Evolutionary conservation across 2,329 filamentous ascomycete species (phyloP).

Genomic region (Fusarium sp.): DNA sequence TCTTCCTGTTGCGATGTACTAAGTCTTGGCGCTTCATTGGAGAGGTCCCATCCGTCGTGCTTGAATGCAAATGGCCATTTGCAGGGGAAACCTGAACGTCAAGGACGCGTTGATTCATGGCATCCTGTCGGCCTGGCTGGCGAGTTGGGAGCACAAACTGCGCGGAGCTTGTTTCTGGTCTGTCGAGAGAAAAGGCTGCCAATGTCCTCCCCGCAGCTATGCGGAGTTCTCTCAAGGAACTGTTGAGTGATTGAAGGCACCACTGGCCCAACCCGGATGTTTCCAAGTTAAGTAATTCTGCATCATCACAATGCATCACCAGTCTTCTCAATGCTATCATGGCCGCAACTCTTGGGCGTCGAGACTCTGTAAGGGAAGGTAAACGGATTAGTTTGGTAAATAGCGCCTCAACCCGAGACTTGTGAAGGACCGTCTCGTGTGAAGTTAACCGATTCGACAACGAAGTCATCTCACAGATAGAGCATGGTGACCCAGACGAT

Average conservation of each 20-base stretch:
- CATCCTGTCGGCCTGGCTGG: conserved; percentile 9
- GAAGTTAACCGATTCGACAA: conserved; percentile 7
- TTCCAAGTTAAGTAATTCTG: conserved; percentile 76
- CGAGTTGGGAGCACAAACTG: conserved; percentile 28
- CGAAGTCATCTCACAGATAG: conserved; percentile 46
- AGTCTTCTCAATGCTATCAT: conserved; percentile 81
- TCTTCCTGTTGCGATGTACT: conserved; percentile 69
- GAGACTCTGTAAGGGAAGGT: conserved; percentile 66
- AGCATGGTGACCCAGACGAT: conserved; percentile 34
- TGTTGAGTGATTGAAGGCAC: conserved; percentile 85
- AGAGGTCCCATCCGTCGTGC: conserved; percentile 27
- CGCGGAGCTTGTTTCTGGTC: conserved; percentile 25
- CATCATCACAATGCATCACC: conserved; percentile 75
- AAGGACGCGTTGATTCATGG: conserved; percentile 16
- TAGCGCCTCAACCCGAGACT: conserved; percentile 59
- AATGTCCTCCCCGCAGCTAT: conserved; percentile 82
- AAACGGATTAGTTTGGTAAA: conserved; percentile 65
- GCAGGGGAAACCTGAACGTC: conserved; percentile 12
- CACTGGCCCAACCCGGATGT: conserved; percentile 81
- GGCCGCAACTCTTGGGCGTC: conserved; percentile 76
- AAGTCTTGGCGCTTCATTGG: conserved; percentile 45
- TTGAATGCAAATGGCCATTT: conserved; percentile 9
- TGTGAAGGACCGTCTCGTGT: conserved; percentile 37
- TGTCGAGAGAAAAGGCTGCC: conserved; percentile 72
- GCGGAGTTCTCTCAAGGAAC: conserved; percentile 87